Evolutionary conservation across 257 asterid genomes (phyloP).

Genomic region (Nyctanthes arbortristis): DNA sequence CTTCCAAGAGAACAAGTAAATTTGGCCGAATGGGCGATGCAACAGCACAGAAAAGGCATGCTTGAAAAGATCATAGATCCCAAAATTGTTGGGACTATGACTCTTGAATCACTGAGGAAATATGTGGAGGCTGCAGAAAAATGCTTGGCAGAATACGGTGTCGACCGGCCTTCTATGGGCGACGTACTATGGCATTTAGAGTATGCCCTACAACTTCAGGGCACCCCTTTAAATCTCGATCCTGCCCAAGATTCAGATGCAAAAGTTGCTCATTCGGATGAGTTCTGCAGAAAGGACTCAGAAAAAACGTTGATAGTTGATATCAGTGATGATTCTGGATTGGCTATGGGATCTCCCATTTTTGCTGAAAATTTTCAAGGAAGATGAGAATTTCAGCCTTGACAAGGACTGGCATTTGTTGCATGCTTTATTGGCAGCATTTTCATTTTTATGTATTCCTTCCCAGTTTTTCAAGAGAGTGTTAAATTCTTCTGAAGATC

Average conservation of each 20-base stretch:
- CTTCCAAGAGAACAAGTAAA: conserved; percentile 87
- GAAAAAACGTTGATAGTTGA: conserved; percentile 38
- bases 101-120: conserved; percentile 56
- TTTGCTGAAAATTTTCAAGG: conserved; percentile 69
- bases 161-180: conserved; percentile 88
- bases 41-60: conserved; percentile 56
- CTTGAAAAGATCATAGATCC: conserved; percentile 60
- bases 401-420: background rate
- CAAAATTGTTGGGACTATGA: conserved; percentile 37
- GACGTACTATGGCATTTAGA: conserved; percentile 88
- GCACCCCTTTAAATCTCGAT: conserved; percentile 24
- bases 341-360: conserved; percentile 66
- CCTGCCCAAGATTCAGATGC: conserved; percentile 9
- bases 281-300: conserved; percentile 21
- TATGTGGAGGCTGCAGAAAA: conserved; percentile 86
- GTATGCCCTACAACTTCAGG: conserved; percentile 77
- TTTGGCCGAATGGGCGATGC: conserved; percentile 90
- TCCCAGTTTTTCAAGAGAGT: conserved; percentile 25
- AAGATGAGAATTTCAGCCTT: conserved; percentile 40
- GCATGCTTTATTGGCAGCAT: conserved; percentile 17
- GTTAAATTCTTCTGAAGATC: background rate
- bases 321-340: conserved; percentile 73
- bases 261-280: conserved; percentile 13
- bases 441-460: conserved; percentile 15
- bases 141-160: conserved; percentile 85